These are phyloP conservation scores for Fusarium sp. DNA, from an alignment of 2,329 filamentous ascomycete species.

Conservation along the genomic window DNA sequence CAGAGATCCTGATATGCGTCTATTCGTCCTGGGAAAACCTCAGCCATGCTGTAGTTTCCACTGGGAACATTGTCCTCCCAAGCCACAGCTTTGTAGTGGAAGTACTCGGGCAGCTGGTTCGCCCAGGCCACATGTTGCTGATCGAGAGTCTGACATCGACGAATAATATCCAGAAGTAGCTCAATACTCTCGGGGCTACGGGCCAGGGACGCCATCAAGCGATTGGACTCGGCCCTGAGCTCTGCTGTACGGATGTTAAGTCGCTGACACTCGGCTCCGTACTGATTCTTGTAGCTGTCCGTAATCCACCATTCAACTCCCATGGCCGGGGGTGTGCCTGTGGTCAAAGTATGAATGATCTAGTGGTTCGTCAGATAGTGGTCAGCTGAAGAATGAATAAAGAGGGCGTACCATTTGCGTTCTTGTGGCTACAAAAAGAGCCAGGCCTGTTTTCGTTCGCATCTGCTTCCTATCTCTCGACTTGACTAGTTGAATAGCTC, in stretches of 20 bases:
- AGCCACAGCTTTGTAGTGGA: slow-evolving; percentile 61
- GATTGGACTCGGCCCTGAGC: slow-evolving; percentile 63
- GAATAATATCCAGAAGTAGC: slow-evolving; percentile 61
- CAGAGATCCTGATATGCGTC: slow-evolving; percentile 69
- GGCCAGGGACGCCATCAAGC: slow-evolving; percentile 56
- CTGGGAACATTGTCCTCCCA: slow-evolving; percentile 65
- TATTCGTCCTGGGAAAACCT: slow-evolving; percentile 68
- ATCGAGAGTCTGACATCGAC: slow-evolving; percentile 62
- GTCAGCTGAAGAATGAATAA: neutral
- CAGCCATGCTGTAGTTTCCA: slow-evolving; percentile 61
- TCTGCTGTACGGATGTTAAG: slow-evolving; percentile 65
- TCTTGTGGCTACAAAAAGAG: slow-evolving; percentile 67
- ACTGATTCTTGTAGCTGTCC: slow-evolving; percentile 60
- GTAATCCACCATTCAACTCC: slow-evolving; percentile 68
- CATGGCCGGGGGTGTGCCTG: slow-evolving; percentile 62
- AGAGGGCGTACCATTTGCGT: slow-evolving; percentile 62
- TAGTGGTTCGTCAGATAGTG: slow-evolving; percentile 38
- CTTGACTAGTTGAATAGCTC: slow-evolving; percentile 69
- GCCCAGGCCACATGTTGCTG: slow-evolving; percentile 63
- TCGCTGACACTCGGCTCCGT: slow-evolving; percentile 58
- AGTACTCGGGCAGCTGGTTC: slow-evolving; percentile 58
- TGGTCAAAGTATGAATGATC: slow-evolving; percentile 66
- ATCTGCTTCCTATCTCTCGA: slow-evolving; percentile 65
- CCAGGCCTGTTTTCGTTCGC: slow-evolving; percentile 60
- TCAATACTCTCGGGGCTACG: slow-evolving; percentile 61